A percentile compares a stretch with the other conserved stretches of the same genome.
Conservation (phyloP, 2,329 filamentous ascomycete genomes). For the Leptosphaerulina australis region DNA sequence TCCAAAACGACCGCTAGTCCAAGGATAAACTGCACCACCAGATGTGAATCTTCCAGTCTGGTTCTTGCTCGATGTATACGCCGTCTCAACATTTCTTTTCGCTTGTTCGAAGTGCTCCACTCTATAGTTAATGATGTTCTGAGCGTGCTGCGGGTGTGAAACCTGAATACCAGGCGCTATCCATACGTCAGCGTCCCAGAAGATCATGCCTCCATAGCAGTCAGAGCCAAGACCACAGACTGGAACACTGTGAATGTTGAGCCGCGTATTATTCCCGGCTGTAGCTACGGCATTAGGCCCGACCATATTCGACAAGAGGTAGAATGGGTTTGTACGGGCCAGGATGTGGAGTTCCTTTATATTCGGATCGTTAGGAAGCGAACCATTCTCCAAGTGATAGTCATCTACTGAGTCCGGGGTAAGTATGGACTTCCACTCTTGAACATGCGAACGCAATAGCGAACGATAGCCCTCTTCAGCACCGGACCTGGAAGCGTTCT, state of each 20-base stretch:
- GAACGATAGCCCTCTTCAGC: constrained; percentile 60
- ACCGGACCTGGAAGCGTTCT: constrained; percentile 59
- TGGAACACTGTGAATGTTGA: constrained; percentile 68
- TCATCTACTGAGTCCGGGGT: constrained; percentile 67
- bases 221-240: constrained; percentile 72
- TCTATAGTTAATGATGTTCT: constrained; percentile 69
- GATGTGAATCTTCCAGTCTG: constrained; percentile 61
- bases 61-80: constrained; percentile 65
- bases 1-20: constrained; percentile 70
- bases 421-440: constrained; percentile 68
- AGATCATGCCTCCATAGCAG: constrained; percentile 69
- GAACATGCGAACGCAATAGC: constrained; percentile 61
- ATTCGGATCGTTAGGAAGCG: constrained; percentile 61
- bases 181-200: constrained; percentile 71
- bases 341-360: constrained; percentile 64
- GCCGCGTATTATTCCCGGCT: constrained; percentile 55
- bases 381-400: constrained; percentile 63
- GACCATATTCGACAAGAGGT: constrained; percentile 62
- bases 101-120: constrained; percentile 65
- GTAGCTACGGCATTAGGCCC: constrained; percentile 60
- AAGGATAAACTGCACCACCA: constrained; percentile 68
- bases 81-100: constrained; percentile 62
- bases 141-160: constrained; percentile 65
- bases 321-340: constrained; percentile 62
- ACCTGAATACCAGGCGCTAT: constrained; percentile 71